These are phyloP conservation scores for Nannochloropsis granulata DNA, from an alignment of 108 stramenopile species.

Conservation along the genomic window DNA sequence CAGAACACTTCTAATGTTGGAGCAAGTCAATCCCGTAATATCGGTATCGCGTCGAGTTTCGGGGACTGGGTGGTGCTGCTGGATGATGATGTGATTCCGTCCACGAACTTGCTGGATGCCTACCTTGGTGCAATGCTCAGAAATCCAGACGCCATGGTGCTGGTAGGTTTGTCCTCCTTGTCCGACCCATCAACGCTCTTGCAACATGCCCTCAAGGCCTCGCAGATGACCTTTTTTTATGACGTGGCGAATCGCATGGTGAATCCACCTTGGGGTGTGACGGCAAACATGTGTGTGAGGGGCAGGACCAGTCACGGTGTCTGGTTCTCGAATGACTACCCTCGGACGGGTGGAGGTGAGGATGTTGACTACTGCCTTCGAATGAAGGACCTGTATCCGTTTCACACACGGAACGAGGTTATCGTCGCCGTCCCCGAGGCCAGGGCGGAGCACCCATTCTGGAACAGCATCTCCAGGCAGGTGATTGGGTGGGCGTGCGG, in stretches of 20 bases:
- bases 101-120: conserved; percentile 32
- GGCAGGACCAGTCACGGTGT: conserved; percentile 23
- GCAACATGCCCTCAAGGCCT: conserved; percentile 29
- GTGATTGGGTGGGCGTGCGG: conserved; percentile 40
- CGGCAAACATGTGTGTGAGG: conserved; percentile 41
- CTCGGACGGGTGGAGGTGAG: conserved; percentile 47
- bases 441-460: conserved; percentile 34
- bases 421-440: conserved; percentile 38
- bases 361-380: no score
- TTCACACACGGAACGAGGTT: not conserved
- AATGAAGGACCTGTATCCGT: no score
- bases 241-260: conserved; percentile 20
- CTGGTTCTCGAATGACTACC: conserved; percentile 33
- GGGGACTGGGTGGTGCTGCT: conserved; percentile 49
- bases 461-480: conserved; percentile 32
- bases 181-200: no score
- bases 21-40: conserved; percentile 43
- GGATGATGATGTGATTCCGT: conserved; percentile 53
- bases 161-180: no score
- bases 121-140: conserved; percentile 36
- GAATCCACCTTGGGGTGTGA: conserved; percentile 46
- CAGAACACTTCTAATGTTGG: no score
- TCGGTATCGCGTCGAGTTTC: conserved; percentile 34
- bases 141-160: no score
- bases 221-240: conserved; percentile 35